Conservation (phyloP, 1,284 basidiomycete species). For the Microbotryum lychnidis-dioicae region DNA sequence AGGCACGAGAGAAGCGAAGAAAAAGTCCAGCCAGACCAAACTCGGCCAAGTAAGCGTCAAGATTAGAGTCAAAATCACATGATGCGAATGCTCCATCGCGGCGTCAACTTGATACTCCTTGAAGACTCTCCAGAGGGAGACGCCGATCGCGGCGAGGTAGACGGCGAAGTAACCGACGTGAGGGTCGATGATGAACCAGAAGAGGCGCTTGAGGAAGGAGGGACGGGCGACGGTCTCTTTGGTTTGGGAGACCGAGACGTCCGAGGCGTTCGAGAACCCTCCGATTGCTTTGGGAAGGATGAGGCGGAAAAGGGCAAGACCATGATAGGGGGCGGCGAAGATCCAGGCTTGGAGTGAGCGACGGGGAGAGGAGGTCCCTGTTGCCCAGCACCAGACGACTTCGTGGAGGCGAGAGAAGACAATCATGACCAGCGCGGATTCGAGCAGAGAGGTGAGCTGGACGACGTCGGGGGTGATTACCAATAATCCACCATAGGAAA, state of each 20-base stretch:
- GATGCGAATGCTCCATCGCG: too few relatives aligned
- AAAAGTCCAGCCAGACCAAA: conserved; percentile 31
- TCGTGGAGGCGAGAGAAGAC: conserved; percentile 30
- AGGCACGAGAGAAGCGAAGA: conserved; percentile 30
- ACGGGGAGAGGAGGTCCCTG: conserved; percentile 23
- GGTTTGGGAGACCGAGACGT: conserved; percentile 19
- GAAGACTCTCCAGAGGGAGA: conserved; percentile 26
- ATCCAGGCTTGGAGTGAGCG: conserved; percentile 30
- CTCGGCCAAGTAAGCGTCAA: conserved; percentile 33
- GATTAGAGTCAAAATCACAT: too few relatives aligned
- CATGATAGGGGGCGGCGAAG: conserved; percentile 33
- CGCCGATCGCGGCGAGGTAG: conserved; percentile 25
- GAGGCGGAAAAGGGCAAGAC: conserved; percentile 31
- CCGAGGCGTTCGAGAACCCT: conserved; percentile 27
- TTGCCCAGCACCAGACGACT: conserved; percentile 22
- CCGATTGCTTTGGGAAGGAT: conserved; percentile 28
- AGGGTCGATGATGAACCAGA: conserved; percentile 26
- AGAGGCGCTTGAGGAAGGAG: conserved; percentile 17
- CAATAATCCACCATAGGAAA: conserved; percentile 30
- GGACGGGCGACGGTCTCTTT: conserved; percentile 21
- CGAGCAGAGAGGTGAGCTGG: conserved; percentile 31
- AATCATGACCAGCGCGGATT: conserved; percentile 28
- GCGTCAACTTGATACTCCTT: conserved; percentile 16
- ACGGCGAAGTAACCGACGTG: conserved; percentile 24
- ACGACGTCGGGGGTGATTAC: conserved; percentile 21